Base-by-base conservation (phyloP, 768 basidiomycete species). In the Agrocybe chaxingu region DNA sequence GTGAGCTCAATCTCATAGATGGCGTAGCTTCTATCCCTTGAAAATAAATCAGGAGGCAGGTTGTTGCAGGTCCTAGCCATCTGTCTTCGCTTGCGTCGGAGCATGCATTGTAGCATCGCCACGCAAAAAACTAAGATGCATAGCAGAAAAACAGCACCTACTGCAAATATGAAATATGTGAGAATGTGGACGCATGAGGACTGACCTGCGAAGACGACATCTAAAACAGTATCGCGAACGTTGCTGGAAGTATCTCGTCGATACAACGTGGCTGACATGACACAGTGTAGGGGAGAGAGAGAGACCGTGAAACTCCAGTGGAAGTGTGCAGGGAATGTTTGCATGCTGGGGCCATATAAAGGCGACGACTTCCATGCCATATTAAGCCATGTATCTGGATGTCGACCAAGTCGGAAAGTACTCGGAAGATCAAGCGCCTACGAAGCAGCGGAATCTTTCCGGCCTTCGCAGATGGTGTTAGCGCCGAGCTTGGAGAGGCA, bases 61-160 rank as follows among this genome's bases (percentile, higher is more conserved):
- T 18, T 32, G 37, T 39, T 18, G 46, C 30, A 13, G 47, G 41
- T 29, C 8, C 36, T 42, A 48, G 35, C n/a, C 18, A 32, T 53
- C 36, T 51, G 41, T 13, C 41, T 42, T 8, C 50, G 18, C 41
- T 45, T 47, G 31, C 42, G 45, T 16, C 52, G 37, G 10, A 47
- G 16, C 11, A 57, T 29, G 40, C 45, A 53, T 34, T 57, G 56
- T 12, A 53, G 30, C 4, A 53, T 18, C 3, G 38, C 48, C 6
- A 48, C 48, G n/a, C 45, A 48, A n/a, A 57, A 39, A 29, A 57
- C 19, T 34, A 53, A 43, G 29, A 34, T 35, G 45, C 52, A 50
- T 11, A 57, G 49, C 30, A 53, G 36, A 33, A 42, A 50, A 31
- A 53, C 46, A 29, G 49, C 49, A 8, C 44, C 56, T 57, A 10